A percentile compares a stretch with the other conserved stretches of the same genome.
phyloP scores from a whole-genome alignment of 345 rosid species.

The Ceriops decandra region DNA sequence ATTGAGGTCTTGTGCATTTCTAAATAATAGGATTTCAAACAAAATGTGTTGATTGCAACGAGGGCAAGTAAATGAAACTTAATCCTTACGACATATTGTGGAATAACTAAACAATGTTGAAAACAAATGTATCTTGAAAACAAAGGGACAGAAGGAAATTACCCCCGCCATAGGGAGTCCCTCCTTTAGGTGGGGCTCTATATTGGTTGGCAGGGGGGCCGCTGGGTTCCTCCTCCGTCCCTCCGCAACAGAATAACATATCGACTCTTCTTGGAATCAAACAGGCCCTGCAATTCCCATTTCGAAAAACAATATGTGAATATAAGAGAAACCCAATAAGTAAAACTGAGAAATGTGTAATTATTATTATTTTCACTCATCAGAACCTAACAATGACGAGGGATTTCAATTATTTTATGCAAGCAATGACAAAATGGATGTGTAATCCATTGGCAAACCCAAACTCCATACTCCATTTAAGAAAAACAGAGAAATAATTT shows the following conservation, averaged over 20 bases:
- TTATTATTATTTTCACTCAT: neutral
- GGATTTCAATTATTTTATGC: neutral
- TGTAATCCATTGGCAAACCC: too few species aligned
- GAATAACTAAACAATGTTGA: neutral
- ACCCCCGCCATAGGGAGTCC: constrained; percentile 46
- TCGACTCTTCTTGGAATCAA: neutral
- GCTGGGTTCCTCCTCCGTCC: constrained; percentile 70
- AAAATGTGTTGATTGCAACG: neutral
- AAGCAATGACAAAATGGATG: neutral
- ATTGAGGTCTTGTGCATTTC: neutral
- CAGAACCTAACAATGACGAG: neutral
- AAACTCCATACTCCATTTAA: too few species aligned
- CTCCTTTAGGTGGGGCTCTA: constrained; percentile 69
- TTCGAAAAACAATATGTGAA: neutral
- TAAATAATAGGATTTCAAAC: neutral
- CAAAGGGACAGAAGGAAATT: neutral
- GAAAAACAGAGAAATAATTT: neutral
- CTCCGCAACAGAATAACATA: constrained; percentile 86
- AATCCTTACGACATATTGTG: neutral
- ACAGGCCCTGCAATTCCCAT: constrained; percentile 8
- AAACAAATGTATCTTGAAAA: neutral
- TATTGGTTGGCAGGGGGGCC: constrained; percentile 59
- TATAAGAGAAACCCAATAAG: neutral
- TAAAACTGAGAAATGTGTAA: neutral
- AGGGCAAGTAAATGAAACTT: too few species aligned